Base-by-base conservation (phyloP, 192 early-diverging fungal genomes). In the Podila epigama region DNA sequence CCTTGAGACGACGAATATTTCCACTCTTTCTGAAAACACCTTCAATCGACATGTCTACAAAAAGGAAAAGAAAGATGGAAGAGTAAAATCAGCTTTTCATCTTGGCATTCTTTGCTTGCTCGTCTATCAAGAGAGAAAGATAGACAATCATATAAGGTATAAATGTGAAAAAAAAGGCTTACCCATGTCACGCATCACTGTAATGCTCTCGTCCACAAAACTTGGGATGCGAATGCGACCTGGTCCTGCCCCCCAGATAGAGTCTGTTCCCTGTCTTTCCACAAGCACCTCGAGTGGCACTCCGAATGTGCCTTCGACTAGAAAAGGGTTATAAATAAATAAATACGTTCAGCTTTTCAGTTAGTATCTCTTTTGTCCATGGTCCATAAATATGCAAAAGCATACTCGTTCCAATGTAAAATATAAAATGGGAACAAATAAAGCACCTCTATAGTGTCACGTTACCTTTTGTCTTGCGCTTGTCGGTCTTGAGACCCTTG, bases 11-110 rank as follows among this genome's bases (percentile, higher is more conserved):
- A 61, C 94, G 83, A 68, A 99, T 97, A 66, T 99, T 99, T 25
- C 97, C 97, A 71, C 97, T 99, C 80, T 98, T 98, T 67, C 97
- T 85, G 85, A 99, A 99, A 16, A 98, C 92, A 7, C 97, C 97
- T 77, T 98, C 96, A 16, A 93, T 89, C 2, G 89, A 86, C 85
- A 99, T 84, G 25, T 77, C 73, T 75, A 58, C 44, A 33, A 32
- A 1, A 32, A 35, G 2, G 0, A 51, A 39, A 25, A 39, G 6
- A 51, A 55, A 55, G 33, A 44, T 20, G 16, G 5, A 48, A 48
- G 20, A 15, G 16, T 10, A 48, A 48, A 48, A 20, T 48, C n/a
- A 22, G 1, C 16, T 20, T 48, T 44, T 48, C n/a, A n/a, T n/a
- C n/a, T n/a, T n/a, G n/a, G n/a, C n/a, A n/a, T n/a, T n/a, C n/a